Percentiles rank a stretch among this genome's conserved stretches.
These are phyloP conservation scores for Hypholoma sublateritium DNA, from an alignment of 768 basidiomycete species.

Conservation along the genomic window DNA sequence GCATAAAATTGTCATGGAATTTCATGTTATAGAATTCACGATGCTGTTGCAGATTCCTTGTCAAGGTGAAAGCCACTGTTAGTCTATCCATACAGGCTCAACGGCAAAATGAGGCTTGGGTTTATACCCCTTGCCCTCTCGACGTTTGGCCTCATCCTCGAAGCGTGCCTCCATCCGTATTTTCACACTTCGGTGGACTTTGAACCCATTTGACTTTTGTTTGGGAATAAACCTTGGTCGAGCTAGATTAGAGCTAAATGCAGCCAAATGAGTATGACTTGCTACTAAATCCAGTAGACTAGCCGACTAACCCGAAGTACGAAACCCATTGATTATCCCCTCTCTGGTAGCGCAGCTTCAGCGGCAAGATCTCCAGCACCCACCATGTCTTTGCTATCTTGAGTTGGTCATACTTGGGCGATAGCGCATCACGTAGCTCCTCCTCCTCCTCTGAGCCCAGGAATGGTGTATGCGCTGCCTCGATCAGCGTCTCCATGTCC, in stretches of 20 bases:
- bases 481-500: conserved; percentile 13
- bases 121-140: conserved; percentile 29
- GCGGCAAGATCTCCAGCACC: conserved; percentile 60
- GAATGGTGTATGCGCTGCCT: conserved; percentile 14
- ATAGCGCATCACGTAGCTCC: conserved; percentile 58
- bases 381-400: conserved; percentile 53
- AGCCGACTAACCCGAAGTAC: conserved; percentile 29
- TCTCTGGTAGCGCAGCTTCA: conserved; percentile 38
- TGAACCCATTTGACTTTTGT: conserved; percentile 38
- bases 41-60: not conserved
- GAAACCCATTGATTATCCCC: conserved; percentile 36
- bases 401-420: conserved; percentile 62
- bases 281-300: not conserved
- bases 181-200: conserved; percentile 52
- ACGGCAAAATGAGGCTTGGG: conserved; percentile 28
- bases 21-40: too few relatives aligned
- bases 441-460: conserved; percentile 56
- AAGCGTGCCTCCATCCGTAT: conserved; percentile 53
- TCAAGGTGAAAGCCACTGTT: conserved; percentile 1
- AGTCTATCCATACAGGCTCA: conserved; percentile 38
- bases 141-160: conserved; percentile 25
- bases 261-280: not conserved
- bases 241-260: conserved; percentile 36
- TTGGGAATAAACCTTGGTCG: conserved; percentile 38
- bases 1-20: not conserved